Conservation (phyloP, 2,329 filamentous ascomycete species). For the Biscogniauxia marginata region DNA sequence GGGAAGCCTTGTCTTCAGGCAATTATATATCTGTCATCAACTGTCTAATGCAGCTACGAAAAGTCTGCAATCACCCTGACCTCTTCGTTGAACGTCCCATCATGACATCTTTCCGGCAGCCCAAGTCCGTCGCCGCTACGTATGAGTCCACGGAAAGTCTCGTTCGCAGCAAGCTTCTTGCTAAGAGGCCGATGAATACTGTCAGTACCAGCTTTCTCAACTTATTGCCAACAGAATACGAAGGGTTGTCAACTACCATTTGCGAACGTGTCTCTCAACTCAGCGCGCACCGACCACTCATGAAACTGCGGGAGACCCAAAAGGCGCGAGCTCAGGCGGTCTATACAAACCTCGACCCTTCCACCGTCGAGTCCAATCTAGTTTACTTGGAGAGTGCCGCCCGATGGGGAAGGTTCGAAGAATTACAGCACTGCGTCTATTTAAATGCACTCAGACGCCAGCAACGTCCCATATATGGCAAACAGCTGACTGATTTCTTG, state of each 20-base stretch:
- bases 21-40: slow-evolving; percentile 99
- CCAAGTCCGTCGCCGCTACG: slow-evolving; percentile 70
- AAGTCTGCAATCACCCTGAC: slow-evolving; percentile 98
- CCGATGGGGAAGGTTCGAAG: slow-evolving; percentile 69
- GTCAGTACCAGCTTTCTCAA: slow-evolving; percentile 78
- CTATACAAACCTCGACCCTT: slow-evolving; percentile 57
- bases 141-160: slow-evolving; percentile 72
- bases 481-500: slow-evolving; percentile 71
- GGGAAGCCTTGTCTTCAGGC: slow-evolving; percentile 82
- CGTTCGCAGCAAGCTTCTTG: slow-evolving; percentile 65
- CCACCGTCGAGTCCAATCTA: slow-evolving; percentile 67
- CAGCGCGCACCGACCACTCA: slow-evolving; percentile 67
- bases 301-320: slow-evolving; percentile 71
- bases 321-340: slow-evolving; percentile 58
- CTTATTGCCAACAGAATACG: slow-evolving; percentile 69
- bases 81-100: slow-evolving; percentile 95
- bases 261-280: slow-evolving; percentile 61
- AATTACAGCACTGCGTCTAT: slow-evolving; percentile 77
- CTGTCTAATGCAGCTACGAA: slow-evolving; percentile 93
- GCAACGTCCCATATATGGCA: slow-evolving; percentile 78
- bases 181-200: slow-evolving; percentile 57
- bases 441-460: slow-evolving; percentile 79
- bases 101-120: slow-evolving; percentile 94
- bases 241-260: slow-evolving; percentile 56
- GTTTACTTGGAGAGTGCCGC: slow-evolving; percentile 70